Evolutionary conservation across 768 basidiomycete species (phyloP), one percentile per base, ranked within the genome.

Genomic region (Daedaleopsis sinensis): DNA sequence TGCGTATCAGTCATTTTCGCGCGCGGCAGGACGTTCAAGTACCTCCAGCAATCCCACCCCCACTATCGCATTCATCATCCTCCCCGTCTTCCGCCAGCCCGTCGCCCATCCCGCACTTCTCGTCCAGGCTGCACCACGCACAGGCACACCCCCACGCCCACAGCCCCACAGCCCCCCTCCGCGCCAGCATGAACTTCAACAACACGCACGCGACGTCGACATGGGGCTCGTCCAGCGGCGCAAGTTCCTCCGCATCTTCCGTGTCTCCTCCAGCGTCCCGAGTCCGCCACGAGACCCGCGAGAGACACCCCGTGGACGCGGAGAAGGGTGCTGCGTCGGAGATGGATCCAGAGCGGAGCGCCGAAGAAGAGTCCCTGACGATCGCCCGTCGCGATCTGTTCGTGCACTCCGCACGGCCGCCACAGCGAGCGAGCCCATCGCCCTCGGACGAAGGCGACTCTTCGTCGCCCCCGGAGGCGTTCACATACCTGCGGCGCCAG

Each of bases 171-270:
- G 37, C 62, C 7, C 27, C 39, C 12, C 57, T 63, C 1, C 48
- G 39, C 21, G 47, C 46, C 1, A 55, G 57, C 51, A 58, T 55
- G 52, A 57, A 47, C 36, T 56, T 53, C 55, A 11, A n/a, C 7
- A 52, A 24, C 53, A 19, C 48, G 19, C 48, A 51, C 43, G 54
- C 58, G 36, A 47, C 58, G 7, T 58, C 48, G n/a, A 59, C 52
- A 19, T 63, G 37, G 48, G 57, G 27, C 32, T 37, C 52, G 9
- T 39, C 52, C 18, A 19, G 19, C 27, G 27, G 27, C 19, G 42
- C 46, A n/a, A 10, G 35, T 6, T 37, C 52, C 5, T 42, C 52
- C 51, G 32, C 36, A 13, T 53, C 52, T 15, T 53, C 52, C 47
- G 23, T 24, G 2, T 49, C 47, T 24, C 47, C 47, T 13, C 23